Percentiles rank a stretch among this genome's conserved stretches.
Conservation (phyloP, 768 basidiomycete genomes). For the Dentipellis sp. region DNA sequence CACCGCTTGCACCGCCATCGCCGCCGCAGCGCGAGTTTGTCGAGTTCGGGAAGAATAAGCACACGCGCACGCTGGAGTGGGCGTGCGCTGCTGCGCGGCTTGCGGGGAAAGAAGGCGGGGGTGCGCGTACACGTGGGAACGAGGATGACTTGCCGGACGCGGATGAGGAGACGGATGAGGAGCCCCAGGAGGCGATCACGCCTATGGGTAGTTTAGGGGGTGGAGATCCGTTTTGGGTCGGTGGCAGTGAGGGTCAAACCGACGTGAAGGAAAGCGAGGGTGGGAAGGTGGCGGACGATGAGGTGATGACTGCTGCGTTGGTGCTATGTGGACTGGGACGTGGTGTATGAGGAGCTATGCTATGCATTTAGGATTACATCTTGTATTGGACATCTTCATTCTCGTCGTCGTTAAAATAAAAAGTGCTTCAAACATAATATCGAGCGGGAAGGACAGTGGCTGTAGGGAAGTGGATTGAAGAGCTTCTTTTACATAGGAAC, state of each 20-base stretch:
- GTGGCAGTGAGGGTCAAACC: not conserved
- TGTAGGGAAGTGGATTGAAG: too few species aligned
- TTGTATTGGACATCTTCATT: not conserved
- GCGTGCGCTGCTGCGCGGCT: constrained; percentile 28
- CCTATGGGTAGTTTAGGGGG: constrained; percentile 29
- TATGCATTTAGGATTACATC: not conserved
- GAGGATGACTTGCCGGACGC: constrained; percentile 20
- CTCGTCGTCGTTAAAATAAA: not conserved
- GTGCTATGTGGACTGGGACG: constrained; percentile 50
- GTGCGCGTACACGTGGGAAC: constrained; percentile 1
- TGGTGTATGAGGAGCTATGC: constrained; percentile 4
- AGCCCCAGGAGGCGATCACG: constrained; percentile 56
- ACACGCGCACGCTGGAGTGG: constrained; percentile 25
- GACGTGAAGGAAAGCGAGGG: not conserved
- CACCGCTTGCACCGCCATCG: constrained; percentile 9
- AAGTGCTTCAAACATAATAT: not conserved
- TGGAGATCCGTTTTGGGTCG: constrained; percentile 3
- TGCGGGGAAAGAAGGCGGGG: constrained; percentile 32
- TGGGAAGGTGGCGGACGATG: constrained; percentile 33
- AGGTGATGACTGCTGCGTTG: constrained; percentile 63
- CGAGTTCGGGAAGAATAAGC: constrained; percentile 16
- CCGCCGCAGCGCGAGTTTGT: constrained; percentile 20
- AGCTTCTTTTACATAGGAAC: too few species aligned
- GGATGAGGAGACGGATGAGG: constrained; percentile 50
- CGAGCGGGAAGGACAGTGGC: too few species aligned